phyloP scores from a whole-genome alignment of 2,329 filamentous ascomycete species.

The Colletotrichum siamense region DNA sequence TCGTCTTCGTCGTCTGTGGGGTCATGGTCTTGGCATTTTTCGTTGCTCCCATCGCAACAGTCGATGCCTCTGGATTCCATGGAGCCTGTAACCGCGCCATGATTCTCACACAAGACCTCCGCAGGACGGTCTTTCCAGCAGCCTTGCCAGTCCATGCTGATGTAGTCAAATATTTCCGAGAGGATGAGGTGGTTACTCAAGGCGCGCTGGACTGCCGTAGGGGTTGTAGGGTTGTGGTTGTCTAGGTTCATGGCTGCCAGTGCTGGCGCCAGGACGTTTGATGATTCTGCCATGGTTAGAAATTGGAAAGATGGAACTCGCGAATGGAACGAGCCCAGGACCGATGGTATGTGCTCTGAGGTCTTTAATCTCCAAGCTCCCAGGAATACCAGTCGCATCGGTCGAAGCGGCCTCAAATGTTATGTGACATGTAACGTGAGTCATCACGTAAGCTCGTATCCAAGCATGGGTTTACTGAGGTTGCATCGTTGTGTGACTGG shows the following conservation, averaged over 20 bases:
- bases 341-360: background rate
- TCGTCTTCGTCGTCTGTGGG: background rate
- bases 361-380: background rate
- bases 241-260: background rate
- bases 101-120: background rate
- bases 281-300: background rate
- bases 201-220: background rate
- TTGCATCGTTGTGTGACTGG: background rate
- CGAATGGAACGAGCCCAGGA: accelerated
- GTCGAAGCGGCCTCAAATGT: background rate
- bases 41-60: background rate
- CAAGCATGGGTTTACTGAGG: background rate
- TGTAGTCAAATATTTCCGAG: background rate
- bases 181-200: background rate
- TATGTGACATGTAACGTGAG: background rate
- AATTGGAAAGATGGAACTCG: background rate
- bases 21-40: background rate
- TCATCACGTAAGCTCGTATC: background rate
- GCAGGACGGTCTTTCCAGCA: background rate
- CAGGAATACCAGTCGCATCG: background rate
- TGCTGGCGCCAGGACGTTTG: background rate
- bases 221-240: background rate
- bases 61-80: background rate
- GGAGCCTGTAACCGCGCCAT: background rate
- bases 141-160: background rate